phyloP scores from a whole-genome alignment of 2,329 filamentous ascomycete genomes.

The Leptographium radiaticola region DNA sequence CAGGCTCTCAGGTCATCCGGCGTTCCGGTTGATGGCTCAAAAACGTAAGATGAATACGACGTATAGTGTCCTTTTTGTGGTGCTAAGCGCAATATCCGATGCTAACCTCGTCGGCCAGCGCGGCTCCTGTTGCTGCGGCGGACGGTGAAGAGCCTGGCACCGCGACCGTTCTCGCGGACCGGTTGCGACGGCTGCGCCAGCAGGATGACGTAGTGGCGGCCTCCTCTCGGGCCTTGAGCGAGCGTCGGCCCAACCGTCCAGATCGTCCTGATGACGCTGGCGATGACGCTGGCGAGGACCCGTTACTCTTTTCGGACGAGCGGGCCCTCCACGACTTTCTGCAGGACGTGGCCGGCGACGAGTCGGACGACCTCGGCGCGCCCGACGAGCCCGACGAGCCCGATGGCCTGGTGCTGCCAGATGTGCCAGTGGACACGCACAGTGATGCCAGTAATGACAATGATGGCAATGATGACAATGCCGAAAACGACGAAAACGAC shows the following conservation, averaged over 20 bases:
- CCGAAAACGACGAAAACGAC: constrained; percentile 15
- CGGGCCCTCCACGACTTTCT: constrained; percentile 39
- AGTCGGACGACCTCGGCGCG: constrained; percentile 16
- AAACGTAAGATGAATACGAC: constrained; percentile 9
- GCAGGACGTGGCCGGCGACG: constrained; percentile 21
- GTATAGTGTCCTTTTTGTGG: not conserved
- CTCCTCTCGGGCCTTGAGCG: not conserved
- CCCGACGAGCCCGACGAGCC: constrained; percentile 11
- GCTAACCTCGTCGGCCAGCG: too few relatives aligned
- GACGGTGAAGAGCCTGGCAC: too few relatives aligned
- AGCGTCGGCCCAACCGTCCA: not conserved
- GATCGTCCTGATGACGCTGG: constrained; percentile 5
- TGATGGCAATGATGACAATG: constrained; percentile 1
- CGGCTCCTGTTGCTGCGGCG: not conserved
- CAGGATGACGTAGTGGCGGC: constrained; percentile 7
- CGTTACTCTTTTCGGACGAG: constrained; percentile 35
- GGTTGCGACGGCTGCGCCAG: constrained; percentile 37
- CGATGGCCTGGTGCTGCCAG: constrained; percentile 33
- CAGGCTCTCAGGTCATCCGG: constrained; percentile 35
- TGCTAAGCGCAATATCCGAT: too few relatives aligned
- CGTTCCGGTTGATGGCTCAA: constrained; percentile 18
- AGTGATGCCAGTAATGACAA: constrained; percentile 1
- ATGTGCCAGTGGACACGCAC: constrained; percentile 21
- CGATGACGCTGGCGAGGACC: constrained; percentile 24
- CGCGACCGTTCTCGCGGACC: constrained; percentile 27